phyloP scores from a whole-genome alignment of 2,329 filamentous ascomycete genomes.

The Chaetomiaceae sp. region DNA sequence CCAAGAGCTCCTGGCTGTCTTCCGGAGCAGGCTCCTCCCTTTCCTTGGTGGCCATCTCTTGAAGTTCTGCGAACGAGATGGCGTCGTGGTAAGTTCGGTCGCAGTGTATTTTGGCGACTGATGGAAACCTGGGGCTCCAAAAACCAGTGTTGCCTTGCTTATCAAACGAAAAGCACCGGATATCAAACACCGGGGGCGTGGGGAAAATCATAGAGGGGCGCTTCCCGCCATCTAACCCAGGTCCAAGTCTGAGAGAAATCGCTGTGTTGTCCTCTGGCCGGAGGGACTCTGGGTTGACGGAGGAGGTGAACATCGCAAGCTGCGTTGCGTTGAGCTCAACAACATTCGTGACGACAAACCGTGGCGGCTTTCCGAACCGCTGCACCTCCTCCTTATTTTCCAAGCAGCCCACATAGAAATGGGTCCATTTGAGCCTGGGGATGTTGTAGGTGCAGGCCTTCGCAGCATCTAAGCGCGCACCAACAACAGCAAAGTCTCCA shows the following conservation, averaged over 20 bases:
- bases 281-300: slow-evolving; percentile 43
- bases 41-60: slow-evolving; percentile 59
- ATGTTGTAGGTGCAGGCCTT: slow-evolving; percentile 55
- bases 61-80: slow-evolving; percentile 65
- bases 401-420: slow-evolving; percentile 75
- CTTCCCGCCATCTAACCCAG: slow-evolving; percentile 40
- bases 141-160: slow-evolving; percentile 64
- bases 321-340: slow-evolving; percentile 52
- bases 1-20: slow-evolving; percentile 55
- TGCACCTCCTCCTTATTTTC: slow-evolving; percentile 60
- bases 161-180: slow-evolving; percentile 76
- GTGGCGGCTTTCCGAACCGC: slow-evolving; percentile 48
- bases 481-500: slow-evolving; percentile 76
- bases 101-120: slow-evolving; percentile 70
- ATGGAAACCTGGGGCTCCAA: slow-evolving; percentile 72
- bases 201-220: slow-evolving; percentile 56
- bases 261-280: slow-evolving; percentile 35
- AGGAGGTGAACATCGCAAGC: slow-evolving; percentile 47
- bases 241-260: slow-evolving; percentile 46
- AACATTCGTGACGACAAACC: slow-evolving; percentile 63
- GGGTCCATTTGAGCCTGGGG: slow-evolving; percentile 64
- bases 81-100: slow-evolving; percentile 68
- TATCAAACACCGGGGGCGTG: slow-evolving; percentile 70
- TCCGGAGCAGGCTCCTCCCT: slow-evolving; percentile 46
- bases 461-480: slow-evolving; percentile 64